Evolutionary conservation across 83 land plant species (phyloP), one percentile per base, ranked within the genome.

Genomic region (Diphasiastrum complanatum): DNA sequence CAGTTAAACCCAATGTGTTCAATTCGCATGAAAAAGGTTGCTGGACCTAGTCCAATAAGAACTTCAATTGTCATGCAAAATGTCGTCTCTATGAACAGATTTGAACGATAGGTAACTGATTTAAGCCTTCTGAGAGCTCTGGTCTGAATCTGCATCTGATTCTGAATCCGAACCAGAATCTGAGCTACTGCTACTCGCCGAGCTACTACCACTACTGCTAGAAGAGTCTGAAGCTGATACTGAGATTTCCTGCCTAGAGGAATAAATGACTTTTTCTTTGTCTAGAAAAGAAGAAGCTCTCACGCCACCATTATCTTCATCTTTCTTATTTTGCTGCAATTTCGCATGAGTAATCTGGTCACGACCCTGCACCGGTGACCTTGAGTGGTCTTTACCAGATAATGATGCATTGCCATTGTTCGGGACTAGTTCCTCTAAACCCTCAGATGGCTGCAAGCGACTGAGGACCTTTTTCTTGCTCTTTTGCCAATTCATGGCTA

Each of bases 401-500:
- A 10, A 27, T 55, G 28, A 10, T n/a, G n/a, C n/a, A n/a, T n/a
- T n/a, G n/a, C n/a, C n/a, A n/a, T n/a, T n/a, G n/a, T n/a, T n/a
- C n/a, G n/a, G n/a, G n/a, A n/a, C n/a, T n/a, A n/a, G n/a, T n/a
- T 30, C 35, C 16, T n/a, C 59, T 16, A 30, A 20, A 14, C 26
- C 11, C 10, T n/a, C 11, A 23, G 19, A 23, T 6, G n/a, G 20
- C 34, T 55, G n/a, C 19, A 35, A 55, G 12, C 25, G 19, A 1
- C 24, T 12, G 0, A 23, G 23, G 5, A 55, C 59, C 34, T 55
- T 55, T n/a, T 55, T 55, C 34, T 55, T 55, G 59, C 59, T 55
- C 34, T 55, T 55, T 30, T 55, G 59, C 59, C 59, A 55, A 27
- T 55, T 55, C 59, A 55, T 55, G 5, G 59, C 34, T 11, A 55